A percentile compares a stretch with the other conserved stretches of the same genome.
These are phyloP conservation scores for Scheffersomyces lignosus DNA, from an alignment of 805 yeast species.

Conservation along the genomic window DNA sequence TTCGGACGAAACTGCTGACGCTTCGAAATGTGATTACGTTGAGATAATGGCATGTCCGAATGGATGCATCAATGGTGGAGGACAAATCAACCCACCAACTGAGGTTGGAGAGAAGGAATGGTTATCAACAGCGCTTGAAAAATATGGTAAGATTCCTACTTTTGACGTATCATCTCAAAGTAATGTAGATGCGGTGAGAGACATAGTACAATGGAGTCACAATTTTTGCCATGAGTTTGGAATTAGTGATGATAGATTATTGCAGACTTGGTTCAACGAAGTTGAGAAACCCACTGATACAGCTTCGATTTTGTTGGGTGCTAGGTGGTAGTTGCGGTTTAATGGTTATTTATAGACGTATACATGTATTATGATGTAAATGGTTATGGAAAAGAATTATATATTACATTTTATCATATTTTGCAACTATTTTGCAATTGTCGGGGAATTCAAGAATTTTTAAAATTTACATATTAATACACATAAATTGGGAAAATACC, in stretches of 20 bases:
- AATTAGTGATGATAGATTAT: conserved; percentile 36
- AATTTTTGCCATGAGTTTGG: conserved; percentile 30
- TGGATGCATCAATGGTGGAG: conserved; percentile 98
- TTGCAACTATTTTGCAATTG: too few relatives aligned
- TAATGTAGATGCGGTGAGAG: conserved; percentile 12
- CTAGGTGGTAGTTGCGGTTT: conserved; percentile 55
- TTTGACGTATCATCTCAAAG: conserved; percentile 11
- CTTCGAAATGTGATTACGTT: conserved; percentile 71
- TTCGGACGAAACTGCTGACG: conserved; percentile 48
- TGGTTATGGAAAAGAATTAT: too few relatives aligned
- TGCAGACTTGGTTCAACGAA: conserved; percentile 47
- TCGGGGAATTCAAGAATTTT: too few relatives aligned
- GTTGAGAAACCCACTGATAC: conserved; percentile 55
- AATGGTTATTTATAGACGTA: background rate
- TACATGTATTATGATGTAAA: too few relatives aligned
- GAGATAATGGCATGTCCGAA: conserved; percentile 99
- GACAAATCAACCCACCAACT: conserved; percentile 62
- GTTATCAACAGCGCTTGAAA: conserved; percentile 36
- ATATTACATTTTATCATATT: too few relatives aligned
- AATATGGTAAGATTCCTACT: conserved; percentile 35
- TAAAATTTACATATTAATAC: too few relatives aligned
- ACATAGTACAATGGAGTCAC: conserved; percentile 31
- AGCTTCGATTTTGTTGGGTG: conserved; percentile 48
- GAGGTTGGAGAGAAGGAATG: conserved; percentile 43
- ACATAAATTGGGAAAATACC: too few relatives aligned